These are phyloP conservation scores for Clathrospora elynae DNA, from an alignment of 2,329 filamentous ascomycete genomes.

Conservation along the genomic window DNA sequence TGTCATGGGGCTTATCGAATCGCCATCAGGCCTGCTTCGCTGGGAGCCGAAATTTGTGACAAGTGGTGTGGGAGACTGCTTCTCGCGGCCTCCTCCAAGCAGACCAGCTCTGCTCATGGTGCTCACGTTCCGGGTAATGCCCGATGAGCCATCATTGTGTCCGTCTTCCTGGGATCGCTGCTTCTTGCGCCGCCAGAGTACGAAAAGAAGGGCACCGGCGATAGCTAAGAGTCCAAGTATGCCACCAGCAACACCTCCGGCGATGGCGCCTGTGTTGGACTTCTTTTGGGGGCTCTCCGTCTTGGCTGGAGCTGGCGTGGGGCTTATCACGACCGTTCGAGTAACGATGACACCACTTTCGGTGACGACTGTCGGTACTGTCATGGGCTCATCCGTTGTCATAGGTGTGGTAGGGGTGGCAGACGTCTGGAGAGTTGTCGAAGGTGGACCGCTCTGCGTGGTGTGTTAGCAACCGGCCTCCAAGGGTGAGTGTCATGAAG, in stretches of 20 bases:
- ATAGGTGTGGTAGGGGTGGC: slow-evolving; percentile 12
- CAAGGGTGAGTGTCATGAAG: slow-evolving; percentile 13
- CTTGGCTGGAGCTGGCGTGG: slow-evolving; percentile 22
- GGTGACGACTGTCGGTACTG: slow-evolving; percentile 49
- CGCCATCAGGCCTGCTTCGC: slow-evolving; percentile 37
- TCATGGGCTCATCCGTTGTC: slow-evolving; percentile 13
- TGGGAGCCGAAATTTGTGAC: slow-evolving; percentile 35
- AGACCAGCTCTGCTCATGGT: slow-evolving; percentile 56
- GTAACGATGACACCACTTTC: slow-evolving; percentile 52
- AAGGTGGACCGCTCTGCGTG: slow-evolving; percentile 16
- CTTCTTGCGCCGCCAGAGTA: slow-evolving; percentile 46
- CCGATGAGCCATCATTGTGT: slow-evolving; percentile 20
- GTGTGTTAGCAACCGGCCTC: slow-evolving; percentile 20
- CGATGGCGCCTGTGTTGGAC: slow-evolving; percentile 52
- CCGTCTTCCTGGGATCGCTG: slow-evolving; percentile 27
- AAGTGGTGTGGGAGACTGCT: slow-evolving; percentile 30
- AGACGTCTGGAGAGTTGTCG: slow-evolving; percentile 23
- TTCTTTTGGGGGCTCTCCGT: slow-evolving; percentile 16
- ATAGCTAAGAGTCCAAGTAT: slow-evolving; percentile 45
- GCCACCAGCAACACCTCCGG: slow-evolving; percentile 53
- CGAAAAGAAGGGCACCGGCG: slow-evolving; percentile 46
- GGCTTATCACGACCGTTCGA: slow-evolving; percentile 51
- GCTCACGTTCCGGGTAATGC: slow-evolving; percentile 52
- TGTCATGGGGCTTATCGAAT: slow-evolving; percentile 44
- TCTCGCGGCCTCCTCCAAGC: slow-evolving; percentile 38